Evolutionary conservation across 2,329 filamentous ascomycete species (phyloP).

Genomic region (Colletotrichum godetiae): DNA sequence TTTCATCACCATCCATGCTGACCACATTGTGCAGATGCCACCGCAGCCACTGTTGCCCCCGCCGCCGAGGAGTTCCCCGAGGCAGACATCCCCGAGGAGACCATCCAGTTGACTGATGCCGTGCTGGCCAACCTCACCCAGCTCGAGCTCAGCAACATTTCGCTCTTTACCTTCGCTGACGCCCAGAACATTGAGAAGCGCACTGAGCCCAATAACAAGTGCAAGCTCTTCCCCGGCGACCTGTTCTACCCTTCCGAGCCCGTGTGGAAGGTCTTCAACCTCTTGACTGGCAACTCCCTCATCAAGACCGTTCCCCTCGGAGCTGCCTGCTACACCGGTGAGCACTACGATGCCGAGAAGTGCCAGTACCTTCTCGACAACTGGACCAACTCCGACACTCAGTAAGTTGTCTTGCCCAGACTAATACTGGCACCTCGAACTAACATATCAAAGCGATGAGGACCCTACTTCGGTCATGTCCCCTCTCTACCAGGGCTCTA

Average conservation of each 20-base stretch:
- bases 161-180: constrained; percentile 46
- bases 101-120: constrained; percentile 47
- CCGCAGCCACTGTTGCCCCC: constrained; percentile 38
- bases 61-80: constrained; percentile 33
- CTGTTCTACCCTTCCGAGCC: constrained; percentile 39
- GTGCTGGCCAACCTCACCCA: constrained; percentile 46
- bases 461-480: constrained; percentile 55
- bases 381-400: constrained; percentile 41
- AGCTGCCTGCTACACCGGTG: constrained; percentile 45
- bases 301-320: constrained; percentile 47
- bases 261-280: constrained; percentile 47
- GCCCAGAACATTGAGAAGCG: constrained; percentile 36
- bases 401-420: constrained; percentile 33
- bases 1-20: background rate
- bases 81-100: constrained; percentile 35
- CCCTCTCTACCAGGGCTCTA: constrained; percentile 52
- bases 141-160: constrained; percentile 43
- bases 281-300: constrained; percentile 46
- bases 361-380: constrained; percentile 42
- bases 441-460: constrained; percentile 40
- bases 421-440: background rate
- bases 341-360: constrained; percentile 41
- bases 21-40: constrained; percentile 8
- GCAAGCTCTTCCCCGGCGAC: constrained; percentile 48
- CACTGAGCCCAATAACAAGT: constrained; percentile 38